These are phyloP conservation scores for Ogataea angusta DNA, from an alignment of 805 yeast species.

Conservation along the genomic window DNA sequence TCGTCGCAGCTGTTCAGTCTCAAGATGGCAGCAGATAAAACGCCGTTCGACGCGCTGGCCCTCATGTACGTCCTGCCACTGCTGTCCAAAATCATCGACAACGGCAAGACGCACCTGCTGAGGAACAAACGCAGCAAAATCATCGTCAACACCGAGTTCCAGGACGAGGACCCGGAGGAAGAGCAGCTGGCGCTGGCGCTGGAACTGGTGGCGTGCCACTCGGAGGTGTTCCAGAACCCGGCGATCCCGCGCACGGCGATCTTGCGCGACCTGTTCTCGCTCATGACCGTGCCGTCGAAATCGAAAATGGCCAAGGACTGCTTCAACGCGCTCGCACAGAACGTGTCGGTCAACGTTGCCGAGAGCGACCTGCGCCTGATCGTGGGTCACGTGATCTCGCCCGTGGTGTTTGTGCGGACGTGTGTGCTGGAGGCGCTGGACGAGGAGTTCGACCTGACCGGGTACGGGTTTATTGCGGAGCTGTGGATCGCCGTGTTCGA, in stretches of 20 bases:
- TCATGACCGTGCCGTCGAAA: constrained; percentile 71
- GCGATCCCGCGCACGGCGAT: constrained; percentile 68
- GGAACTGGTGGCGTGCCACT: constrained; percentile 68
- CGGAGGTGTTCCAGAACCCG: constrained; percentile 63
- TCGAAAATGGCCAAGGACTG: constrained; percentile 84
- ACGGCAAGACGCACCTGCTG: constrained; percentile 56
- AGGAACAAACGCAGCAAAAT: constrained; percentile 47
- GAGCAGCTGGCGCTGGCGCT: constrained; percentile 77
- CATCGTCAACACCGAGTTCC: constrained; percentile 59
- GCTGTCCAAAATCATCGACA: constrained; percentile 61
- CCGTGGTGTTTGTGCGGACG: constrained; percentile 69
- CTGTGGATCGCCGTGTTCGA: constrained; percentile 79
- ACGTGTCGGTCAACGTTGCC: constrained; percentile 61
- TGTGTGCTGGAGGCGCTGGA: constrained; percentile 82
- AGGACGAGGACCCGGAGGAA: constrained; percentile 83
- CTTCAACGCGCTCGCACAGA: constrained; percentile 71
- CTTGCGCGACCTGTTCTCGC: constrained; percentile 56
- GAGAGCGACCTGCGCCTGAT: constrained; percentile 56
- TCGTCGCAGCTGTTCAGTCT: constrained; percentile 71
- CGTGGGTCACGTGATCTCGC: constrained; percentile 52
- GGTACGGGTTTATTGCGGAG: constrained; percentile 43
- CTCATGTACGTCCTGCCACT: constrained; percentile 76
- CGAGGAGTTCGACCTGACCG: constrained; percentile 68
- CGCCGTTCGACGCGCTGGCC: constrained; percentile 63
- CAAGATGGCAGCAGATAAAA: constrained; percentile 70